Conservation (phyloP, 208 protist genomes). For the Strigomonas culicis region DNA sequence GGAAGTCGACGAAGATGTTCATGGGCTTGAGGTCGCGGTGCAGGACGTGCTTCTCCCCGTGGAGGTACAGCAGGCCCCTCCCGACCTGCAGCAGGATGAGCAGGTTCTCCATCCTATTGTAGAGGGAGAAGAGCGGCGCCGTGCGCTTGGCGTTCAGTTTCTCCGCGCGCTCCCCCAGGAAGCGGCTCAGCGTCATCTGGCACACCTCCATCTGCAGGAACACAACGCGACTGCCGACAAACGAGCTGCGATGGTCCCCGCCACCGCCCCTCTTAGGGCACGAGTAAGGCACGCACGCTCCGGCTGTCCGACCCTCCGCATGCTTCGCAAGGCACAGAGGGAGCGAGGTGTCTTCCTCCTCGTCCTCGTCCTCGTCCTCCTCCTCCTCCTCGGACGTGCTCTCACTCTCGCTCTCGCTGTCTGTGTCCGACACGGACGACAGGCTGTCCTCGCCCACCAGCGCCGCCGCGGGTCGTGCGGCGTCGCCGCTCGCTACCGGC, state of each 20-base stretch:
- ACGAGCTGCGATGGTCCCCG: neutral
- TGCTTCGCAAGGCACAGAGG: neutral
- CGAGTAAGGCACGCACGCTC: neutral
- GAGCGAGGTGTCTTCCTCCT: neutral
- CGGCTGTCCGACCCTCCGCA: neutral
- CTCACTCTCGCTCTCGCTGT: conserved; percentile 6
- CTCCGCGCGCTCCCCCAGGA: conserved; percentile 16
- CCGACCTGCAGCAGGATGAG: conserved; percentile 70
- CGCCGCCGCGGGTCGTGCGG: neutral
- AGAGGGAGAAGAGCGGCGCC: conserved; percentile 1
- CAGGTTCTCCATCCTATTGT: conserved; percentile 60
- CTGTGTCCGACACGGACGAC: neutral
- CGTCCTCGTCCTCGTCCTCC: conserved; percentile 9
- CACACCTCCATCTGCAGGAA: conserved; percentile 89
- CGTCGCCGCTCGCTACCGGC: no score
- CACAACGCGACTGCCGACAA: conserved; percentile 54
- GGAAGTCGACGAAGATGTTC: conserved; percentile 84
- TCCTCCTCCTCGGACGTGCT: conserved; percentile 1
- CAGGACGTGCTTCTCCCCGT: conserved; percentile 41
- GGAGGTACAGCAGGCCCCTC: conserved; percentile 61
- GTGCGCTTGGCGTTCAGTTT: conserved; percentile 33
- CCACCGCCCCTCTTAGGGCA: neutral
- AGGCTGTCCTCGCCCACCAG: neutral
- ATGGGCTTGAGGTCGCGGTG: conserved; percentile 87
- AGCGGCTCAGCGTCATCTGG: conserved; percentile 56